Evolutionary conservation across 495 filamentous ascomycete genomes (phyloP), one percentile per base, ranked within the genome.

Genomic region (Jackrogersella minutella): DNA sequence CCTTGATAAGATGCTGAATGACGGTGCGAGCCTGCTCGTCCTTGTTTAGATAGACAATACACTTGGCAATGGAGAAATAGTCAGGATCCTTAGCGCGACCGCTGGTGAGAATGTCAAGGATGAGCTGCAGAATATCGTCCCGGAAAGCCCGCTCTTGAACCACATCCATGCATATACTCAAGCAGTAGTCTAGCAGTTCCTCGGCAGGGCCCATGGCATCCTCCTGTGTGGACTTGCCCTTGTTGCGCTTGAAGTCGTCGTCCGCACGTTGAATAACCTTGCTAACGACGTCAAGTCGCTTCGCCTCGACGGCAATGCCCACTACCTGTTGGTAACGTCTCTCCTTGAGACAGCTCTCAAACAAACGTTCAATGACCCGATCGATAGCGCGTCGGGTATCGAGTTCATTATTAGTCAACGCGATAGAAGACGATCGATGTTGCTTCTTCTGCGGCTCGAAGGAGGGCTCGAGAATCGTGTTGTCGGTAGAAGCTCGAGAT

Each of bases 41-140:
- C 66, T 97, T 90, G 66, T 97, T 90, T 21, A 99, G 85, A 73
- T 98, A 97, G 51, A 99, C 95, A 34, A 97, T 94, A 70, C 96
- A 99, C 79, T 96, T 97, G 21, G 95, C 93, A 66, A 99, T 98
- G 1, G 95, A 91, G 74, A 99, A 99, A 74, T 96, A 98, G 73
- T 99, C 96, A 0, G 96, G 96, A 47, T 96, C 91, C 17, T 72
- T 74, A 24, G 72, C 64, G 28, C 70, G 61, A 13, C 70, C 66
- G 34, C 64, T 74, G 73, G 90, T 93, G 41, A 97, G 82, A 19
- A 97, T 86, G 39, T 92, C 92, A 11, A 97, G 86, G 34, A 97
- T 93, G 30, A 97, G 84, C 70, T 89, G 88, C 33, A 97, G 77
- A 31, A 97, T 96, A 80, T 93, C 80, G 6, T 77, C 78, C 51